Base-by-base conservation (phyloP, 768 basidiomycete species). In the Mrakia gelida region DNA sequence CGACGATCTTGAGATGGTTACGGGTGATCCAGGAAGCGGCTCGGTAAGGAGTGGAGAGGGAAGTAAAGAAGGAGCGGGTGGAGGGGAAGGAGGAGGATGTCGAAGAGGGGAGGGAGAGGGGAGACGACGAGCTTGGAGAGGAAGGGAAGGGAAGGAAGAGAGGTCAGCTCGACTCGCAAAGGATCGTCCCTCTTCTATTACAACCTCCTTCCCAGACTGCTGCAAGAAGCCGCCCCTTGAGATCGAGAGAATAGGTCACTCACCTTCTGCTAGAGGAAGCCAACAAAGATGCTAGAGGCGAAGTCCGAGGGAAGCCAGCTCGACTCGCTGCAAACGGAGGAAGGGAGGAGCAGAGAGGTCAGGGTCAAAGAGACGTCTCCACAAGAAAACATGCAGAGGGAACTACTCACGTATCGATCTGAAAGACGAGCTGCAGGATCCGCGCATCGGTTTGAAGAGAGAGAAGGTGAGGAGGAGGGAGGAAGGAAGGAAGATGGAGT, bases 341-440 rank as follows among this genome's bases (percentile, higher is more conserved):
- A 70, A 45, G 34, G 21, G n/a, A n/a, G n/a, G n/a, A n/a, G n/a
- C n/a, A 41, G 30, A 6, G 18, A 45, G 23, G 67, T 41, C 67
- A 38, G 34, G 16, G 16, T 3, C 41, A 13, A n/a, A n/a, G 13
- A 16, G 9, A 3, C 38, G 16, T 3, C 3, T 28, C 13, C 0
- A 34, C 8, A 21, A 45, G 18, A 23, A 16, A 7, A 15, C 7
- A 7, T 13, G 28, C 26, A 28, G 10, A 28, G 59, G 28, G 38
- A n/a, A 23, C 41, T 38, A 70, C 67, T 43, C 38, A 70, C 67
- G 67, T 70, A 70, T 70, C 41, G 67, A 70, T 18, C 34, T 34
- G 18, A 70, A 43, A 11, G 67, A 34, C 41, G 67, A 70, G 67
- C 67, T 70, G 41, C 67, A 70, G 13, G 67, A 70, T 70, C 67